Evolutionary conservation across 2,329 filamentous ascomycete genomes (phyloP).

Genomic region (Aspergillus udagawae): DNA sequence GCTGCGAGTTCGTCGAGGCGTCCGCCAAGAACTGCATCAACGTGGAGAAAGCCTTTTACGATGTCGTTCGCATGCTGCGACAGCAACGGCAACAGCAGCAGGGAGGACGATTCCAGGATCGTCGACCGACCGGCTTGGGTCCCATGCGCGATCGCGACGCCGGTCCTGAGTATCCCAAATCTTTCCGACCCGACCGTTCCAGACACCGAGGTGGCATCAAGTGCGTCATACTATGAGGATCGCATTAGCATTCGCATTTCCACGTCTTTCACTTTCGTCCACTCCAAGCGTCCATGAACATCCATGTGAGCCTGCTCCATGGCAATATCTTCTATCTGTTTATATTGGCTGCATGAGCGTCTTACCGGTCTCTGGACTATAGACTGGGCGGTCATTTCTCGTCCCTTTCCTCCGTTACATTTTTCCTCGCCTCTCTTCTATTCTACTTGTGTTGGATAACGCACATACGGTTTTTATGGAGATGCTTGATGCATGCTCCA

Average conservation of each 20-base stretch:
- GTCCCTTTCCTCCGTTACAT: constrained; percentile 3
- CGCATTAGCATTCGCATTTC: neutral
- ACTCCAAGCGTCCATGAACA: constrained; percentile 3
- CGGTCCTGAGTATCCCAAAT: constrained; percentile 36
- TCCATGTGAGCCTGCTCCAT: constrained; percentile 14
- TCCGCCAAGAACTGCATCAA: constrained; percentile 98
- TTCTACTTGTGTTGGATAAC: constrained; percentile 9
- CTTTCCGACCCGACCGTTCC: constrained; percentile 37
- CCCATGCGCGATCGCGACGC: constrained; percentile 34
- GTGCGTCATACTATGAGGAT: constrained; percentile 36
- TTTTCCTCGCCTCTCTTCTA: constrained; percentile 1
- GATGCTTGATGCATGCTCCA: constrained; percentile 21
- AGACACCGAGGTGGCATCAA: constrained; percentile 35
- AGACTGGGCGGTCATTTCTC: constrained; percentile 3
- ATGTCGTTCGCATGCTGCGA: constrained; percentile 87
- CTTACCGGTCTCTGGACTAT: constrained; percentile 8
- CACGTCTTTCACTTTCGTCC: constrained; percentile 1
- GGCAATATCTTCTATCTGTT: constrained; percentile 14
- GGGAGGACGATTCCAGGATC: constrained; percentile 31
- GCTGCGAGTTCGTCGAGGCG: constrained; percentile 94
- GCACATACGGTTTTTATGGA: constrained; percentile 7
- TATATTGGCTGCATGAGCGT: constrained; percentile 15
- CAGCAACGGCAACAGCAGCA: constrained; percentile 65
- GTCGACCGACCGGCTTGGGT: constrained; percentile 34
- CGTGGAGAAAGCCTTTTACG: constrained; percentile 97